These are phyloP conservation scores for Coprinellus micaceus DNA, from an alignment of 768 basidiomycete species.

Conservation along the genomic window DNA sequence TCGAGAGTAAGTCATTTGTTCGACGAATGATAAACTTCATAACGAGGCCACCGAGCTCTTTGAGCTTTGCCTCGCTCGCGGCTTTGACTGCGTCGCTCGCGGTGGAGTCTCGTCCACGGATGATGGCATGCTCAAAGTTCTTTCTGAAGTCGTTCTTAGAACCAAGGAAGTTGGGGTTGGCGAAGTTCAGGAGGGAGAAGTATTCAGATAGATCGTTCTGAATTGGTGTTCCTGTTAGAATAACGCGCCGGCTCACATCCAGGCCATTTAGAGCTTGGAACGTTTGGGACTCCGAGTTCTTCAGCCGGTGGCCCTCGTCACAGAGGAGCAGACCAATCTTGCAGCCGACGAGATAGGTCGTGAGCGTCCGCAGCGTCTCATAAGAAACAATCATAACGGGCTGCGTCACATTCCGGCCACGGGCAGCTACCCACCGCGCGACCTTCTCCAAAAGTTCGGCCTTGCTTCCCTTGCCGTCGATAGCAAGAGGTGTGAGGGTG, in stretches of 20 bases:
- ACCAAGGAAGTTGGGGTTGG: constrained; percentile 87
- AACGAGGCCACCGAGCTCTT: constrained; percentile 83
- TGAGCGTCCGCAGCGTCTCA: constrained; percentile 84
- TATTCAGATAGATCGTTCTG: constrained; percentile 96
- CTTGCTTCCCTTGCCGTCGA: constrained; percentile 92
- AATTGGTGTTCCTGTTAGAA: constrained; percentile 91
- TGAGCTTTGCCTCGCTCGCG: constrained; percentile 85
- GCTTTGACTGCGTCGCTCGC: constrained; percentile 76
- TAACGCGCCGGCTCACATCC: constrained; percentile 86
- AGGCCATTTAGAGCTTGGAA: constrained; percentile 81
- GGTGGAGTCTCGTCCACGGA: constrained; percentile 85
- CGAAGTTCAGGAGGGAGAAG: constrained; percentile 89
- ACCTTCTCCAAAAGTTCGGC: constrained; percentile 76
- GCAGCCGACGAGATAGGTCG: constrained; percentile 71
- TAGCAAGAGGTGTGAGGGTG: constrained; percentile 74
- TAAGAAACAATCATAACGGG: constrained; percentile 99
- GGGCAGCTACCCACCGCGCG: constrained; percentile 83
- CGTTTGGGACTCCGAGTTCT: constrained; percentile 91
- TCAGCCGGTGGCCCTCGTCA: constrained; percentile 95
- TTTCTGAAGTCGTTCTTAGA: constrained; percentile 88
- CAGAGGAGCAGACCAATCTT: constrained; percentile 90
- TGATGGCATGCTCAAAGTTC: constrained; percentile 90
- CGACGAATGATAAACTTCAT: constrained; percentile 93
- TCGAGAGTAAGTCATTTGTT: constrained; percentile 91
- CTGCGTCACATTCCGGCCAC: constrained; percentile 85